Evolutionary conservation across 352 stramenopile species (phyloP).

Genomic region (Phytophthora nicotianae): DNA sequence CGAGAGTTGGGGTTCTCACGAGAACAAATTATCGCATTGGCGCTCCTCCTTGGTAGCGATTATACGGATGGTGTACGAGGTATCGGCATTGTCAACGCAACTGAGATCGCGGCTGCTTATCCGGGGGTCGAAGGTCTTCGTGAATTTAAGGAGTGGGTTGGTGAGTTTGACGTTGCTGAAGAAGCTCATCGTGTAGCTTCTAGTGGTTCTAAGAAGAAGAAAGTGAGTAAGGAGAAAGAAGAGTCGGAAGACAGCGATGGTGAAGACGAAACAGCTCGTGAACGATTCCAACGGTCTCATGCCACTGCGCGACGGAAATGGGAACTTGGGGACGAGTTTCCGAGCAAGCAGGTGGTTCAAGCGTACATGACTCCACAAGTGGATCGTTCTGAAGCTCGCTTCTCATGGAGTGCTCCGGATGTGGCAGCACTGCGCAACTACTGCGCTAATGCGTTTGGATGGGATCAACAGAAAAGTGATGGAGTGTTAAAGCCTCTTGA

Average conservation of each 20-base stretch:
- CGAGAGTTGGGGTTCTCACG: constrained; percentile 92
- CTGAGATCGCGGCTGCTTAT: constrained; percentile 82
- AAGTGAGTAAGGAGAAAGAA: constrained; percentile 32
- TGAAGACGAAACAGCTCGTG: constrained; percentile 47
- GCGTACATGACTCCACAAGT: constrained; percentile 94
- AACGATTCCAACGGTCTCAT: constrained; percentile 93
- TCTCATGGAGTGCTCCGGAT: constrained; percentile 94
- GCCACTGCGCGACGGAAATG: constrained; percentile 90
- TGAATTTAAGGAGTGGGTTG: constrained; percentile 80
- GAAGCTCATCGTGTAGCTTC: constrained; percentile 49
- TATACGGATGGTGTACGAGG: constrained; percentile 91
- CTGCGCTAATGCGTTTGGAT: constrained; percentile 92
- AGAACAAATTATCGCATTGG: constrained; percentile 91
- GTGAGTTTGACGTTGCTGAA: constrained; percentile 63
- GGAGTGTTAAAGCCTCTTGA: constrained; percentile 90
- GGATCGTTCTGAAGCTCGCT: constrained; percentile 80
- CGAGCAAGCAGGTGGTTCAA: constrained; percentile 90
- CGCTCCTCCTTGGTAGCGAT: constrained; percentile 96
- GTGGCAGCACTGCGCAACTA: constrained; percentile 85
- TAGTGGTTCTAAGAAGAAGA: constrained; percentile 41
- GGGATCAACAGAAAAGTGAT: constrained; percentile 92
- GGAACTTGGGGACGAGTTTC: constrained; percentile 94
- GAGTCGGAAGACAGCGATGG: constrained; percentile 42
- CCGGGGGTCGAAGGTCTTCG: constrained; percentile 86
- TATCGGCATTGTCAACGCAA: constrained; percentile 87